These are phyloP conservation scores for Pleurotus pulmonarius DNA, from an alignment of 768 basidiomycete species.

Conservation along the genomic window DNA sequence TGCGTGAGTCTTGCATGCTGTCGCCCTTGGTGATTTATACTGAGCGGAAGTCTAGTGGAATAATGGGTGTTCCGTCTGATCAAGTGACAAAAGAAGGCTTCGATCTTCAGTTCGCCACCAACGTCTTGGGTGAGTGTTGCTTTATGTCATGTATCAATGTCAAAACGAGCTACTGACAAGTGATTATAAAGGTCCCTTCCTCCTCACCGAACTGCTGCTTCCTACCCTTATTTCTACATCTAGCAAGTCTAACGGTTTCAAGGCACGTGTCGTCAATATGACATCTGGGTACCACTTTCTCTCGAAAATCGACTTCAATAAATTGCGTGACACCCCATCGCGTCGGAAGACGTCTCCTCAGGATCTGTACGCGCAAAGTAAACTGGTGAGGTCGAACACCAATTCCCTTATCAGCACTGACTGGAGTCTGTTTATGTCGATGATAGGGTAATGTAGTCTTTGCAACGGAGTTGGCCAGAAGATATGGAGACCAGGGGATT, in stretches of 20 bases:
- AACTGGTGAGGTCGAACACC: slow-evolving; percentile 12
- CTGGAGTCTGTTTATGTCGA: too few species aligned
- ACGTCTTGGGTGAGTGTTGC: slow-evolving; percentile 11
- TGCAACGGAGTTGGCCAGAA: slow-evolving; percentile 20
- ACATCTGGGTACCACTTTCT: neutral
- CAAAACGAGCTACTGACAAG: slow-evolving; percentile 18
- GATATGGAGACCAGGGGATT: slow-evolving; percentile 22
- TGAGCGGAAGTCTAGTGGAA: neutral
- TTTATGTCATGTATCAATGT: slow-evolving; percentile 14
- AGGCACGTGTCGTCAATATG: slow-evolving; percentile 26
- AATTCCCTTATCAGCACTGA: too few species aligned
- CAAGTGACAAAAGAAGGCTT: neutral
- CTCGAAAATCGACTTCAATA: neutral
- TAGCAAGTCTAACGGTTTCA: slow-evolving; percentile 15
- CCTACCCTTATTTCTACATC: slow-evolving; percentile 20
- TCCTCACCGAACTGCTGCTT: slow-evolving; percentile 21
- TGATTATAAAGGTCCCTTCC: slow-evolving; percentile 14
- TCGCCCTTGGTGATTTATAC: too few species aligned
- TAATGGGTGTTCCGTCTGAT: neutral
- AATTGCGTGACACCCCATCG: neutral
- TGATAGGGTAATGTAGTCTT: slow-evolving; percentile 16
- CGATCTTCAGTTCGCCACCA: neutral
- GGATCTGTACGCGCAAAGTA: neutral
- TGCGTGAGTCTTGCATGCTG: slow-evolving; percentile 11
- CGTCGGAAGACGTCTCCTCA: neutral